Base-by-base conservation (phyloP, 495 filamentous ascomycete species). In the Durotheca rogersii region DNA sequence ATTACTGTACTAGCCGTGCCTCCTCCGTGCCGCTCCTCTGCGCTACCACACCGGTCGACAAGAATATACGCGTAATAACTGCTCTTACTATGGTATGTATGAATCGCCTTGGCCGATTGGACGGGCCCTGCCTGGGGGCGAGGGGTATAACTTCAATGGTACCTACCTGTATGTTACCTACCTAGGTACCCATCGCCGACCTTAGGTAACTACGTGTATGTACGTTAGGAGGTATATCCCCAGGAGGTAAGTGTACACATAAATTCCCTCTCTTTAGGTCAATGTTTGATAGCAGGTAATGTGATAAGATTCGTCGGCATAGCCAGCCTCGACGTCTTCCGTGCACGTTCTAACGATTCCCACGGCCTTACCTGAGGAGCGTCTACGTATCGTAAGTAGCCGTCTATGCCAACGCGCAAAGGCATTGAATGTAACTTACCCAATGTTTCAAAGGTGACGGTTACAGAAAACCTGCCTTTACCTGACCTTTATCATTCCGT, bases 271-370 rank as follows among this genome's bases (percentile, higher is more conserved):
- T n/a, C n/a, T n/a, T n/a, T n/a, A n/a, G n/a, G n/a, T n/a, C n/a
- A n/a, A n/a, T n/a, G n/a, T n/a, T n/a, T n/a, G n/a, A n/a, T n/a
- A n/a, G n/a, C n/a, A n/a, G n/a, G n/a, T n/a, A n/a, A n/a, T n/a
- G n/a, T n/a, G 31, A 41, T 9, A 6, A n/a, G 4, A 37, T 47
- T 37, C 29, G 27, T 50, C 31, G 16, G 36, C 41, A 35, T 38
- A 51, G 45, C 32, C n/a, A n/a, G n/a, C 25, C 53, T 58, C 49
- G 16, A 53, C 15, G 44, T 46, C 56, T 59, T 59, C 56, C 41
- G 54, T 59, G 56, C 56, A 36, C 47, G 35, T 59, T 59, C 56
- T 40, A 59, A 59, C 53, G 46, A 51, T 47, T 31, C 56, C 56
- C 50, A 51, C 15, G 18, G 32, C 27, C 39, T 34, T 14, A 37